phyloP scores from a whole-genome alignment of 1,284 basidiomycete genomes.

The Malassezia obtusa region DNA sequence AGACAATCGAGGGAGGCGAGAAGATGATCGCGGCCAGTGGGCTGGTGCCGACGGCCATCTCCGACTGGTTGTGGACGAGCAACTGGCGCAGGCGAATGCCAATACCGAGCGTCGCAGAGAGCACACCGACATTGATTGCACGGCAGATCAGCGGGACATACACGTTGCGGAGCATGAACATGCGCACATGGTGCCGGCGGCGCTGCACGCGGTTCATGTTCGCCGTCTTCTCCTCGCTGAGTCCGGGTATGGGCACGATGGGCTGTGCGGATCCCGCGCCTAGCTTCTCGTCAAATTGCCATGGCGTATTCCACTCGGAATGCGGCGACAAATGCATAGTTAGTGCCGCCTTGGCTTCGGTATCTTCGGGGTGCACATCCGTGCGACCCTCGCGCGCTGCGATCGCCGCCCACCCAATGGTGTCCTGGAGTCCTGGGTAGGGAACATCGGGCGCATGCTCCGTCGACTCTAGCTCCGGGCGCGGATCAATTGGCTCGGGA shows the following conservation, averaged over 20 bases:
- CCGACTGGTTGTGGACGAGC: slow-evolving; percentile 55
- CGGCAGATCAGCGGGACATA: slow-evolving; percentile 61
- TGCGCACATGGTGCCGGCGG: slow-evolving; percentile 38
- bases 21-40: slow-evolving; percentile 79
- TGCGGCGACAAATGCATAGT: background rate
- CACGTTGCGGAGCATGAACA: slow-evolving; percentile 47
- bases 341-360: background rate
- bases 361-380: background rate
- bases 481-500: background rate
- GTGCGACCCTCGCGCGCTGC: background rate
- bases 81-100: slow-evolving; percentile 63
- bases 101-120: slow-evolving; percentile 65
- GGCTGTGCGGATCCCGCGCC: background rate
- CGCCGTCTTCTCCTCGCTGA: background rate
- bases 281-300: slow-evolving; percentile 4
- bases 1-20: slow-evolving; percentile 69
- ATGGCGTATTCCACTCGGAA: slow-evolving; percentile 8
- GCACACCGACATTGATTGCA: slow-evolving; percentile 71
- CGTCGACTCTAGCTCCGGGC: background rate
- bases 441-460: background rate
- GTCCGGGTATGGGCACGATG: background rate
- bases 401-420: background rate
- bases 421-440: background rate
- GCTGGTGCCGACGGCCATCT: slow-evolving; percentile 66
- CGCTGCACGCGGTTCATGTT: background rate